Evolutionary conservation across 352 stramenopile species (phyloP).

Genomic region (Phytophthora hibernalis): DNA sequence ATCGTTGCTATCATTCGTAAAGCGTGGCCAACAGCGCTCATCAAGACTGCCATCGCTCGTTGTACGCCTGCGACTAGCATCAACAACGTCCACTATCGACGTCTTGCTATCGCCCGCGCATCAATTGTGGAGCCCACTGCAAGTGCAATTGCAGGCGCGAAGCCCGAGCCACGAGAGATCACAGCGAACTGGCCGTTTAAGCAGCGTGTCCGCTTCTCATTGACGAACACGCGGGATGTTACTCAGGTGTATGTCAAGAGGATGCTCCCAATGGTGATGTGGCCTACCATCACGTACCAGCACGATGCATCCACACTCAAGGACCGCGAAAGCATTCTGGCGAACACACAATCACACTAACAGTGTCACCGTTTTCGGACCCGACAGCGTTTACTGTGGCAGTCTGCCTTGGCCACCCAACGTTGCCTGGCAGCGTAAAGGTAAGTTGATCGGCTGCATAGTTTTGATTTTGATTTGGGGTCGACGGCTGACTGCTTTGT

Average conservation of each 20-base stretch:
- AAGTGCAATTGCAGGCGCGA: slow-evolving; percentile 8
- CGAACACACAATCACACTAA: slow-evolving; percentile 49
- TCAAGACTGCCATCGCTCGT: slow-evolving; percentile 17
- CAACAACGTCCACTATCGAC: slow-evolving; percentile 9
- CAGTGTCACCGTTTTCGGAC: slow-evolving; percentile 62
- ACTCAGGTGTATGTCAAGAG: slow-evolving; percentile 57
- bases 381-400: slow-evolving; percentile 50
- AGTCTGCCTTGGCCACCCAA: slow-evolving; percentile 47
- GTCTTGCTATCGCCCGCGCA: slow-evolving; percentile 25
- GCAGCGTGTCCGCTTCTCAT: slow-evolving; percentile 37
- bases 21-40: slow-evolving; percentile 45
- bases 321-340: slow-evolving; percentile 29
- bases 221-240: slow-evolving; percentile 41
- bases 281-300: slow-evolving; percentile 45
- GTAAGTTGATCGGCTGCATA: slow-evolving; percentile 18
- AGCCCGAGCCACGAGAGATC: slow-evolving; percentile 50
- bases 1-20: slow-evolving; percentile 38
- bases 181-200: slow-evolving; percentile 60
- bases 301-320: slow-evolving; percentile 21
- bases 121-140: slow-evolving; percentile 35
- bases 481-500: slow-evolving; percentile 14
- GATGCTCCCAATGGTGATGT: slow-evolving; percentile 49
- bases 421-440: slow-evolving; percentile 36
- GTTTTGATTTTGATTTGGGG: neutral
- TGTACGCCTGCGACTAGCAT: slow-evolving; percentile 5